Percentiles rank a stretch among this genome's conserved stretches.
Evolutionary conservation across 73 alveolate genomes (phyloP).

Genomic region (Paramecium octaurelia): DNA sequence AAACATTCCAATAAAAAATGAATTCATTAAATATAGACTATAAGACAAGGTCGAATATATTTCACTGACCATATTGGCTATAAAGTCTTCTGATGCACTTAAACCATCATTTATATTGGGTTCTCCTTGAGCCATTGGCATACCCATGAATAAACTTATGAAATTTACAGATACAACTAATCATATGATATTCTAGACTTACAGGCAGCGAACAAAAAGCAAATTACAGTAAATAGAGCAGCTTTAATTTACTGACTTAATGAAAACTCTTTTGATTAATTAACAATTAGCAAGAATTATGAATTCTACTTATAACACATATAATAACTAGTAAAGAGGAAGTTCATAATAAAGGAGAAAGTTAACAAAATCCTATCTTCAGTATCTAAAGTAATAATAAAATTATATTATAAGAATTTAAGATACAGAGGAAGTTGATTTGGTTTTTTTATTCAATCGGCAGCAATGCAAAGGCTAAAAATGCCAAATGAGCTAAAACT

Average conservation of each 20-base stretch:
- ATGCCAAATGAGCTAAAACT: not conserved
- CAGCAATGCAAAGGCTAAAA: not conserved
- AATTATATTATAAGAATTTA: not conserved
- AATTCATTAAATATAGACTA: conserved; percentile 10
- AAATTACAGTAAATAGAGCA: not conserved
- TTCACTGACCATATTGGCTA: conserved; percentile 1
- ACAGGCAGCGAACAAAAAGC: conserved; percentile 16
- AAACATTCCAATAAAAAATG: not conserved
- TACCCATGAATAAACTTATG: conserved; percentile 20
- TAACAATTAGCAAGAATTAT: not conserved
- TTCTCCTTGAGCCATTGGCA: conserved; percentile 4
- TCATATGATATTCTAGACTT: not conserved
- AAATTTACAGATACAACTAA: not conserved
- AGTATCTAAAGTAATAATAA: not conserved
- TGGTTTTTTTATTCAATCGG: conserved; percentile 5
- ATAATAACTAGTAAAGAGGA: not conserved
- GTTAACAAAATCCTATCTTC: conserved; percentile 39
- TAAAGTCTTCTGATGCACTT: conserved; percentile 30
- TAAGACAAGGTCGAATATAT: conserved; percentile 24
- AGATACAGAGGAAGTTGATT: not conserved
- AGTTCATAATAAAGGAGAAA: conserved; percentile 24
- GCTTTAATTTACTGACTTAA: not conserved
- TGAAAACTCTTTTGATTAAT: not conserved
- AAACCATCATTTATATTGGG: not conserved
- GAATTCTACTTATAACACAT: not conserved